Conservation (phyloP, 192 early-diverging fungal species). For the Coemansia sp. region DNA sequence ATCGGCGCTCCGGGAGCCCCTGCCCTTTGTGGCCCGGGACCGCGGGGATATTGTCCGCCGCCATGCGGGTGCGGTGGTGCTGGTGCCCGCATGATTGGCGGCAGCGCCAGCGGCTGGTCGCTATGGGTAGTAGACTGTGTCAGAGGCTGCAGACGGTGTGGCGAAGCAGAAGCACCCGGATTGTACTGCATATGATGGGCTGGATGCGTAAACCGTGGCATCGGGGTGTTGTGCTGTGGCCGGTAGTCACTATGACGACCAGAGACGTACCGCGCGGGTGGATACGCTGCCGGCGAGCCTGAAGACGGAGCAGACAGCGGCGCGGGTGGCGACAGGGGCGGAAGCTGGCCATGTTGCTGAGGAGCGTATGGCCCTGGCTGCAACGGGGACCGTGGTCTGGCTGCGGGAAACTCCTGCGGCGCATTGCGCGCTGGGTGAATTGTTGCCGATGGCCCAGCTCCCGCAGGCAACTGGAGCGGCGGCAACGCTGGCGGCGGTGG, state of each 20-base stretch:
- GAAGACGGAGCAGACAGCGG: conserved; percentile 15
- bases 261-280: conserved; percentile 7
- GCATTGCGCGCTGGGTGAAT: neutral
- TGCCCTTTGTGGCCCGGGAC: neutral
- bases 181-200: conserved; percentile 9
- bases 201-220: conserved; percentile 6
- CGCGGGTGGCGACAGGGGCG: conserved; percentile 9
- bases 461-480: conserved; percentile 12
- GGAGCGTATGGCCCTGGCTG: neutral
- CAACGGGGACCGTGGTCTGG: conserved; percentile 1
- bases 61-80: conserved; percentile 2
- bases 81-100: conserved; percentile 11
- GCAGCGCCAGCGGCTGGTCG: conserved; percentile 12
- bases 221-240: conserved; percentile 2
- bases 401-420: conserved; percentile 6
- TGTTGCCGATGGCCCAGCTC: neutral
- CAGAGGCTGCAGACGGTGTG: conserved; percentile 8
- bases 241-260: conserved; percentile 5
- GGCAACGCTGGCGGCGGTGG: neutral
- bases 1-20: conserved; percentile 8
- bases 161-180: conserved; percentile 4
- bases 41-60: neutral
- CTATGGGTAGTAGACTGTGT: neutral
- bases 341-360: neutral
- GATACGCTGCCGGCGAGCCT: conserved; percentile 4